Evolutionary conservation across 345 rosid species (phyloP).

Genomic region (Cardiospermum halicacabum): DNA sequence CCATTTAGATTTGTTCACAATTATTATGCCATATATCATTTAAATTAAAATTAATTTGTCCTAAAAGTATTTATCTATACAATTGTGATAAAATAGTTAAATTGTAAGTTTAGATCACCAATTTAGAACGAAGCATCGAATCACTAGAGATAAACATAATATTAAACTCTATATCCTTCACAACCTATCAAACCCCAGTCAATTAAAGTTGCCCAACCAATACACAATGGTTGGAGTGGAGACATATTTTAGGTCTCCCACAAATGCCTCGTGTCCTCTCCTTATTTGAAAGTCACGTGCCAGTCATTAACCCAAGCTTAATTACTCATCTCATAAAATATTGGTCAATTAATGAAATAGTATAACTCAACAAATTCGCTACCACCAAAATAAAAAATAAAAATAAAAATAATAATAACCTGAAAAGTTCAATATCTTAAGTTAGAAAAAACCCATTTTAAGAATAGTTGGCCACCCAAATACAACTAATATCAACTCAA

Average conservation of each 20-base stretch:
- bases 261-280: not conserved
- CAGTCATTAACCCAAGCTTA: not conserved
- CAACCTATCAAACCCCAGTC: not conserved
- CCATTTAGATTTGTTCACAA: too few relatives aligned
- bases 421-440: not conserved
- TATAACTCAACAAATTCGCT: too few relatives aligned
- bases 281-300: not conserved
- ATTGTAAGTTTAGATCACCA: not conserved
- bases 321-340: not conserved
- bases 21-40: too few relatives aligned
- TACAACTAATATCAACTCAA: constrained; percentile 13
- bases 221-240: not conserved
- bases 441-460: not conserved
- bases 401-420: too few relatives aligned
- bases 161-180: not conserved
- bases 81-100: too few relatives aligned
- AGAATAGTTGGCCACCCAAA: constrained; percentile 21
- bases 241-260: not conserved
- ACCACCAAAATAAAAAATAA: too few relatives aligned
- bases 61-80: too few relatives aligned
- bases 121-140: too few relatives aligned
- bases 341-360: not conserved
- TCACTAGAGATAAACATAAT: too few relatives aligned
- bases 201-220: constrained; percentile 4
- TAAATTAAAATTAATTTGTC: too few relatives aligned